Conservation (phyloP, 129 eudicot genomes). For the Kitagawia praeruptora region DNA sequence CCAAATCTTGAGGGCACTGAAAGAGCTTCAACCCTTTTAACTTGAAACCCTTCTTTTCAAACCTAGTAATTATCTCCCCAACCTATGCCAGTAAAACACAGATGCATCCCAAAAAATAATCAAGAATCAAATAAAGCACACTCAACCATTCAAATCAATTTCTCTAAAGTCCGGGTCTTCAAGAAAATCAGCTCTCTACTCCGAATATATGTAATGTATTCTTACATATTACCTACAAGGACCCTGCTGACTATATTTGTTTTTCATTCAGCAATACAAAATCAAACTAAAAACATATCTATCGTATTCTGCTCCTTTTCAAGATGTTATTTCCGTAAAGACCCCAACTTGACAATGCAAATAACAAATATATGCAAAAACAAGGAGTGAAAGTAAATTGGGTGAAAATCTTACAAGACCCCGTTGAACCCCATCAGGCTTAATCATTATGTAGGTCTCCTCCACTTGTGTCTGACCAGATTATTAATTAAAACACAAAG, state of each 20-base stretch:
- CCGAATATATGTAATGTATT: too few species aligned
- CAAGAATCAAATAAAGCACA: not conserved
- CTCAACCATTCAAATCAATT: not conserved
- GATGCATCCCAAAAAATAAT: not conserved
- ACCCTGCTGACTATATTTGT: too few species aligned
- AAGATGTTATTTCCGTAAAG: not conserved
- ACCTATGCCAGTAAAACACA: conserved; percentile 40
- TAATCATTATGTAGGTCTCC: conserved; percentile 87
- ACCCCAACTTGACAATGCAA: not conserved
- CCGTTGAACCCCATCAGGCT: conserved; percentile 97
- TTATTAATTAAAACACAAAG: not conserved
- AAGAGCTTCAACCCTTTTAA: conserved; percentile 86
- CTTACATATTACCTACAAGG: too few species aligned
- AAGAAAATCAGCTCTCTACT: not conserved
- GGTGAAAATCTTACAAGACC: conserved; percentile 60
- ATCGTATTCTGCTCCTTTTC: not conserved
- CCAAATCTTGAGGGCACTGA: conserved; percentile 75
- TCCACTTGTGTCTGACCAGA: conserved; percentile 54
- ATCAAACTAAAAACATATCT: not conserved
- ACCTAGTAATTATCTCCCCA: conserved; percentile 91
- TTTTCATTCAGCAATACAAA: not conserved
- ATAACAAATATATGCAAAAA: not conserved
- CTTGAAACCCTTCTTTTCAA: conserved; percentile 96
- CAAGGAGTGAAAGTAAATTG: not conserved
- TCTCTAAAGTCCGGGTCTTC: not conserved